phyloP scores from a whole-genome alignment of 768 basidiomycete species.

The Boletus pseudo-olivaceus region DNA sequence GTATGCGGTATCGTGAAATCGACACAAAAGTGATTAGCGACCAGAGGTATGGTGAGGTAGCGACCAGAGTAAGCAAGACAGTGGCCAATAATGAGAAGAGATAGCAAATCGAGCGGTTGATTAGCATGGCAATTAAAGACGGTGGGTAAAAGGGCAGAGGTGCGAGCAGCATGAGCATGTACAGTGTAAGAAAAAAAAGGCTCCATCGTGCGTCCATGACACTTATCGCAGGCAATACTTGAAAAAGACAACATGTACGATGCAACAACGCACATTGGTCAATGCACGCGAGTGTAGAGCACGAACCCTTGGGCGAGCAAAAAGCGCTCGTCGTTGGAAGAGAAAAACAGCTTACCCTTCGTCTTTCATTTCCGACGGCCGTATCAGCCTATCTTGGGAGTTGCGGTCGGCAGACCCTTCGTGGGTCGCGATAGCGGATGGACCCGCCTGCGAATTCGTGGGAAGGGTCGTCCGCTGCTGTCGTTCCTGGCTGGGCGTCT shows the following conservation, averaged over 20 bases:
- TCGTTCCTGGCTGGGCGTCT: conserved; percentile 63
- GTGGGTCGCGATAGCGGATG: conserved; percentile 36
- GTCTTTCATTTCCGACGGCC: conserved; percentile 75
- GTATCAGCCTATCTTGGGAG: conserved; percentile 50
- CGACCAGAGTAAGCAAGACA: conserved; percentile 31
- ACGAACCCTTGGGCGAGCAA: conserved; percentile 11
- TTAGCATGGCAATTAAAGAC: conserved; percentile 29
- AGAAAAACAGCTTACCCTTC: conserved; percentile 63
- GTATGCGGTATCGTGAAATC: conserved; percentile 35
- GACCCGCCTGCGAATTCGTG: conserved; percentile 24
- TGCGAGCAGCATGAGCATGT: conserved; percentile 16
- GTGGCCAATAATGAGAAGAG: conserved; percentile 24
- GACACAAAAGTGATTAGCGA: conserved; percentile 33
- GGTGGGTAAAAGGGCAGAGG: conserved; percentile 13
- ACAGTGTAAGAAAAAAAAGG: conserved; percentile 12
- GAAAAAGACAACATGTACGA: conserved; percentile 13
- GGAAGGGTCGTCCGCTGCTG: conserved; percentile 38
- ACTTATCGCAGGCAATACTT: conserved; percentile 21
- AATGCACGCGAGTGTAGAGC: conserved; percentile 7
- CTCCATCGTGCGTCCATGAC: conserved; percentile 25
- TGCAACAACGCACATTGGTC: conserved; percentile 5
- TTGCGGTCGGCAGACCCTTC: conserved; percentile 30
- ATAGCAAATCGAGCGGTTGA: conserved; percentile 24
- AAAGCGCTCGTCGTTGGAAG: conserved; percentile 15
- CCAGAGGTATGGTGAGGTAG: conserved; percentile 35